Percentiles rank a stretch among this genome's conserved stretches.
Evolutionary conservation across 2,329 filamentous ascomycete genomes (phyloP).

Genomic region (Pseudocercospora musae): DNA sequence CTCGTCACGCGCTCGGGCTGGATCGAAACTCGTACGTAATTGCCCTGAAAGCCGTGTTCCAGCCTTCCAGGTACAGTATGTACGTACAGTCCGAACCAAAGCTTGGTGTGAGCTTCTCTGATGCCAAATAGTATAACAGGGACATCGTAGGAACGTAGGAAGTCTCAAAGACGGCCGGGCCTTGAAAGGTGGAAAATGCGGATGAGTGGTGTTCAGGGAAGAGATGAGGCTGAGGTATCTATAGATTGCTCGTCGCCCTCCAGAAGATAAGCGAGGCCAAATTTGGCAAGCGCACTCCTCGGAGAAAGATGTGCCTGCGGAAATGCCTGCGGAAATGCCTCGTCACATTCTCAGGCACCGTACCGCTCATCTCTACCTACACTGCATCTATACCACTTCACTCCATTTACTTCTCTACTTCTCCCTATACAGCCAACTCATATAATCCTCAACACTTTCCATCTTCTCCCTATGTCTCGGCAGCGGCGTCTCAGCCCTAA

Average conservation of each 20-base stretch:
- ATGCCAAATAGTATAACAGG: background rate
- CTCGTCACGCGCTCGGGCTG: background rate
- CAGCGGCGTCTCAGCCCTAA: constrained; percentile 29
- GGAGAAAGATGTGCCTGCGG: background rate
- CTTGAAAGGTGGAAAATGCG: background rate
- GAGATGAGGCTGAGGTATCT: background rate
- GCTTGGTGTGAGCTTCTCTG: background rate
- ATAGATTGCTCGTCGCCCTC: background rate
- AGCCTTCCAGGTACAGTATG: too few species aligned
- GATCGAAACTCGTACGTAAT: constrained; percentile 1
- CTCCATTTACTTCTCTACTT: too few species aligned
- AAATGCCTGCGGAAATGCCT: background rate
- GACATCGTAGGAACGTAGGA: background rate
- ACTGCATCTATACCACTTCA: too few species aligned
- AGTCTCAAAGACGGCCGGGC: too few species aligned
- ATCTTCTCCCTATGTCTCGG: constrained; percentile 17
- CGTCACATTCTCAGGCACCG: background rate
- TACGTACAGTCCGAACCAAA: background rate
- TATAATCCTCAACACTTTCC: constrained; percentile 29
- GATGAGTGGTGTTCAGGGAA: background rate
- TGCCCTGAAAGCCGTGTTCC: background rate
- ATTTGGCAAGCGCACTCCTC: background rate
- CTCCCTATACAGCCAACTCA: constrained; percentile 30
- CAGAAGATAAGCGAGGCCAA: background rate
- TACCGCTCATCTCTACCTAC: background rate